Percentiles rank a stretch among this genome's conserved stretches.
Conservation (phyloP, 202 grass and related monocot species). For the Carex arenaria region DNA sequence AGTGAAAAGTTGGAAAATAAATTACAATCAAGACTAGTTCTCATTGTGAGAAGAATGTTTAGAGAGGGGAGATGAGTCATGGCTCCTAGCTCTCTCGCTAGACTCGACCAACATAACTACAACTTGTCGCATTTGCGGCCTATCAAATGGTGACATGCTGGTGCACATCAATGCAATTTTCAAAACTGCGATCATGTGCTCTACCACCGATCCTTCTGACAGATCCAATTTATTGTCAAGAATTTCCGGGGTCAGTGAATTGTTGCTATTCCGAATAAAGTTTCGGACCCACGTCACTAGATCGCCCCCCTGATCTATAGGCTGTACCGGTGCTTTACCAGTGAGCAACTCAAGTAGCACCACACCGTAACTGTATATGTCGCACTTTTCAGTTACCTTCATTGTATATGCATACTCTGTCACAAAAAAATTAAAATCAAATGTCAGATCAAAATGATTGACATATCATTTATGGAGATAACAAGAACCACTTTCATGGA, state of each 20-base stretch:
- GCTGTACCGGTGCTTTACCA: constrained; percentile 75
- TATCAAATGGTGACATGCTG: constrained; percentile 66
- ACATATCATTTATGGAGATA: neutral
- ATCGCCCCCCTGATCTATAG: constrained; percentile 88
- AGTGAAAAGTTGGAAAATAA: constrained; percentile 30
- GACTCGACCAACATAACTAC: constrained; percentile 91
- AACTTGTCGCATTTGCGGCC: constrained; percentile 92
- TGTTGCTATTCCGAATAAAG: constrained; percentile 79
- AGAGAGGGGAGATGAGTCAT: constrained; percentile 55
- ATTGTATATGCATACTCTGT: constrained; percentile 99
- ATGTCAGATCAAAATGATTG: neutral
- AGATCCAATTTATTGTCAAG: constrained; percentile 70
- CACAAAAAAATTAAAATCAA: neutral
- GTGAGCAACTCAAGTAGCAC: constrained; percentile 91
- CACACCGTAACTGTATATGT: constrained; percentile 93
- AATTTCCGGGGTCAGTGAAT: constrained; percentile 59
- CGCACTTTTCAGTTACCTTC: constrained; percentile 96
- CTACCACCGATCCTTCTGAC: constrained; percentile 41
- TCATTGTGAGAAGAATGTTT: constrained; percentile 67
- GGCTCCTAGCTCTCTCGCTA: constrained; percentile 68
- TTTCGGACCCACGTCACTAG: constrained; percentile 95
- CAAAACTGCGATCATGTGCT: constrained; percentile 90
- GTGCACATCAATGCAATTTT: constrained; percentile 95
- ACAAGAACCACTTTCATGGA: neutral
- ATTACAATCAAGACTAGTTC: constrained; percentile 51